Evolutionary conservation across 2,329 filamentous ascomycete genomes (phyloP).

Genomic region (Rhytidhysteron rufulum): DNA sequence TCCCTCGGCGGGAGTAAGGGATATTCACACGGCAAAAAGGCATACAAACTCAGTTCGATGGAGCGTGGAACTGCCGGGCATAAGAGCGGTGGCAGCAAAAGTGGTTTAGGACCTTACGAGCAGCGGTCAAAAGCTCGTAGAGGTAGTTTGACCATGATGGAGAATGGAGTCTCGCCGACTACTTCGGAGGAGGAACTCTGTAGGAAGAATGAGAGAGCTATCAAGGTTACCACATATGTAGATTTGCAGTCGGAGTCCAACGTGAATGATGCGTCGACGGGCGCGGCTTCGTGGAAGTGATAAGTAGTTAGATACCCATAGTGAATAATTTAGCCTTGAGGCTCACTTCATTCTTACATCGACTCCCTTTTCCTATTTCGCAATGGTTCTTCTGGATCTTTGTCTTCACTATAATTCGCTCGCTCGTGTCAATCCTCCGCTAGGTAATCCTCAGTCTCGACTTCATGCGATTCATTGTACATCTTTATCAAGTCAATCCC

Average conservation of each 20-base stretch:
- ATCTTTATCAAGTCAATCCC: no score
- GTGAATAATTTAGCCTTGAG: no score
- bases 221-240: constrained; percentile 10
- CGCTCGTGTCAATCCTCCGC: no score
- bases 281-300: no score
- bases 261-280: no score
- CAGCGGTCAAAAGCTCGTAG: constrained; percentile 7
- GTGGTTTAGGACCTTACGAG: background rate
- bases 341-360: no score
- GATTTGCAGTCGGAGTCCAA: constrained; percentile 1
- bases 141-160: constrained; percentile 11
- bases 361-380: no score
- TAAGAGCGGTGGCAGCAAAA: background rate
- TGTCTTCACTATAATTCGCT: no score
- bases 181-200: constrained; percentile 16
- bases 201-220: constrained; percentile 2
- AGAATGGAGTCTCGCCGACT: constrained; percentile 7
- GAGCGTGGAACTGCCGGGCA: constrained; percentile 1
- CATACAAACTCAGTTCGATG: constrained; percentile 8
- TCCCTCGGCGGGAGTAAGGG: constrained; percentile 4
- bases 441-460: no score
- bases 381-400: no score
- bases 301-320: no score
- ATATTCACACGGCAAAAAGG: constrained; percentile 3
- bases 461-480: no score